A percentile compares a stretch with the other conserved stretches of the same genome.
Conservation (phyloP, 345 rosid genomes). For the Aquilaria sinensis region DNA sequence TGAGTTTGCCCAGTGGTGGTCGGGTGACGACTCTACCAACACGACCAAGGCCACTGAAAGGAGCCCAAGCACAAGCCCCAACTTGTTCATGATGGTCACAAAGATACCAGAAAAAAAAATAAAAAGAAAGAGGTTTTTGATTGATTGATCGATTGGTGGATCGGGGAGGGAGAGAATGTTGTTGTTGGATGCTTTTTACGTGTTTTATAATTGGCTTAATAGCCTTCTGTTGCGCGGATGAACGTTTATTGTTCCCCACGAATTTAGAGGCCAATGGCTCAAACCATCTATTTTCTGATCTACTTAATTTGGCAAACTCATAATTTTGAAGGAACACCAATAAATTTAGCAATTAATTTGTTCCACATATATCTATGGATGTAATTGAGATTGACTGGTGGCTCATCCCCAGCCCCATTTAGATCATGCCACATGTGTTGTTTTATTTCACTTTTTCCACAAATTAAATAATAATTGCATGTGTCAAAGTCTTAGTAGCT, state of each 20-base stretch:
- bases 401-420: too few relatives aligned
- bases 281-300: too few relatives aligned
- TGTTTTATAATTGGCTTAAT: slow-evolving; percentile 3
- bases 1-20: neutral
- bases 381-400: too few relatives aligned
- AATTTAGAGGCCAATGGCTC: too few relatives aligned
- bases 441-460: too few relatives aligned
- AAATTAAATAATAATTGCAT: too few relatives aligned
- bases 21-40: neutral
- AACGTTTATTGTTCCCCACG: slow-evolving; percentile 5
- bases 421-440: too few relatives aligned
- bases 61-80: neutral
- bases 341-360: too few relatives aligned
- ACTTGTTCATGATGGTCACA: slow-evolving; percentile 1
- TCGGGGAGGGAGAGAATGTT: neutral
- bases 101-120: neutral
- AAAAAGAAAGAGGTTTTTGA: neutral
- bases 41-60: neutral
- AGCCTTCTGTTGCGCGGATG: neutral
- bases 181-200: neutral
- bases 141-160: neutral
- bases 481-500: too few relatives aligned
- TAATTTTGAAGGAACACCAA: too few relatives aligned
- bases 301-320: too few relatives aligned
- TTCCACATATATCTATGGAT: too few relatives aligned